Conservation (phyloP, 1,139 yeast species). For the Blastobotrys arbuscula region DNA sequence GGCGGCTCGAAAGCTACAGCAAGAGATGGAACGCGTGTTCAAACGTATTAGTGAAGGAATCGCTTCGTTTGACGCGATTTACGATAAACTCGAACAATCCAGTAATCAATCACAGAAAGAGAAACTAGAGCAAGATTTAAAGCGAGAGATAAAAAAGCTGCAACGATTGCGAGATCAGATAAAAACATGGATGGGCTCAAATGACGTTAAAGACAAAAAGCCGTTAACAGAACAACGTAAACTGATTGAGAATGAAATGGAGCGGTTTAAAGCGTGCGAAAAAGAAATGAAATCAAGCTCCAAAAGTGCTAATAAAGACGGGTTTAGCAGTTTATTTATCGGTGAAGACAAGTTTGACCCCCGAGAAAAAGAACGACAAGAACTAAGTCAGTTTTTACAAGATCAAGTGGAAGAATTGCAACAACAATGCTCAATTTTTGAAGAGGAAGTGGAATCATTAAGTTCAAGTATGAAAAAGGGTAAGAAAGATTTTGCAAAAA, state of each 20-base stretch:
- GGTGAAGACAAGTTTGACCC: constrained; percentile 56
- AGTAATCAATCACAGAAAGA: constrained; percentile 90
- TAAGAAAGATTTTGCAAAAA: constrained; percentile 52
- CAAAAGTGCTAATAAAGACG: constrained; percentile 93
- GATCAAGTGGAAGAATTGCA: constrained; percentile 76
- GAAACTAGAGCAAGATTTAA: constrained; percentile 86
- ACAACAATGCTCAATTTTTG: constrained; percentile 73
- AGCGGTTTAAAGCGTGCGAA: constrained; percentile 91
- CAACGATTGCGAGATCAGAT: constrained; percentile 95
- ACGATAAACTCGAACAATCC: constrained; percentile 77
- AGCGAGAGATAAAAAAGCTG: constrained; percentile 91
- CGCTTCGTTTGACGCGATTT: constrained; percentile 75
- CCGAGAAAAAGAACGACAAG: constrained; percentile 72
- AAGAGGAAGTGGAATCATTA: constrained; percentile 65
- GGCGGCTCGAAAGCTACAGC: constrained; percentile 66
- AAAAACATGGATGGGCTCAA: constrained; percentile 90
- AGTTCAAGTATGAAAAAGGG: constrained; percentile 48
- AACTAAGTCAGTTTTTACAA: constrained; percentile 66
- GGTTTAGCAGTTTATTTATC: constrained; percentile 54
- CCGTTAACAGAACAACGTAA: constrained; percentile 72
- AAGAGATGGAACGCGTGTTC: constrained; percentile 93
- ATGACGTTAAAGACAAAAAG: constrained; percentile 88
- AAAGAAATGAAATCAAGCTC: constrained; percentile 94
- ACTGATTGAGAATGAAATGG: constrained; percentile 82
- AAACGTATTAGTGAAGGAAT: constrained; percentile 95